Evolutionary conservation across 23 red algal genomes (phyloP).

Genomic region (Cyanidium caldarium): DNA sequence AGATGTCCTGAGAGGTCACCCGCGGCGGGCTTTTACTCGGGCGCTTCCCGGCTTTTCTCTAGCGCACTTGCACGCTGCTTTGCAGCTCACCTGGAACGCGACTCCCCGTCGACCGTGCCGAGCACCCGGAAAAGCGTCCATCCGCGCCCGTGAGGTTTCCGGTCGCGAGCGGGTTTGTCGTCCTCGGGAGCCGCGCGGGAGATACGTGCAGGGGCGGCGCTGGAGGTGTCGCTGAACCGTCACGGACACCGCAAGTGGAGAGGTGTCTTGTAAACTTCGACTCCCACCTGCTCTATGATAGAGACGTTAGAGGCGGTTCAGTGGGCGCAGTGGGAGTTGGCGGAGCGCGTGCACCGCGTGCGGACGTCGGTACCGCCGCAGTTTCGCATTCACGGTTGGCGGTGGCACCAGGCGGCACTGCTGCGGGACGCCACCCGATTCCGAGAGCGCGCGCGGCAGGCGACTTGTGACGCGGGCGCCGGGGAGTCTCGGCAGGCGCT

Average conservation of each 20-base stretch:
- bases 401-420: conserved; percentile 2
- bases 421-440: neutral
- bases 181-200: too few species aligned
- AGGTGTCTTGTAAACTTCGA: too few species aligned
- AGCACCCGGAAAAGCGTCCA: too few species aligned
- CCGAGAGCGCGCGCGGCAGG: neutral
- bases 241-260: too few species aligned
- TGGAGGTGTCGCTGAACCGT: too few species aligned
- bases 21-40: neutral
- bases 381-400: conserved; percentile 5
- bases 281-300: neutral
- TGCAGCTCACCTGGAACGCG: too few species aligned
- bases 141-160: too few species aligned
- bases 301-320: neutral
- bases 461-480: neutral
- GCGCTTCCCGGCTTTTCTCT: too few species aligned
- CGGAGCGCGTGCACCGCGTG: neutral
- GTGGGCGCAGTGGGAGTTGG: neutral
- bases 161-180: too few species aligned
- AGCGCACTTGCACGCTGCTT: too few species aligned
- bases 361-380: neutral
- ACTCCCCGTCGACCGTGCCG: too few species aligned
- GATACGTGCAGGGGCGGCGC: too few species aligned
- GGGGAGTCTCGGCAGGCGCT: neutral
- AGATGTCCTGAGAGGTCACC: neutral